Evolutionary conservation across 805 yeast genomes (phyloP), one percentile per base, ranked within the genome.

Genomic region (Zygosaccharomyces rouxii): DNA sequence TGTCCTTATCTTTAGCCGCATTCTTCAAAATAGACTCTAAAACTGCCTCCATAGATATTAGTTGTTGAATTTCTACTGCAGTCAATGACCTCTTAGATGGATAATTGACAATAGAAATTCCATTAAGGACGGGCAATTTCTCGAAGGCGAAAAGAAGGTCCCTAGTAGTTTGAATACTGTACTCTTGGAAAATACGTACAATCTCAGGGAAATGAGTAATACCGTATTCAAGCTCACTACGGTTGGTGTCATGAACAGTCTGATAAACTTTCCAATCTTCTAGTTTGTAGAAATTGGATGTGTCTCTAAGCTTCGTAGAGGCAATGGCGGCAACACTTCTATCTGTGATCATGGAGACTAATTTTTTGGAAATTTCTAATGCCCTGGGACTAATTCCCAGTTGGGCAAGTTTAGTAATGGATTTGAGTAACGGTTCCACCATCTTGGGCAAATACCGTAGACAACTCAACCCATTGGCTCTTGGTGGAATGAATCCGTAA

Each of bases 401-500:
- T 53, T 72, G 71, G 0, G 77, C 75, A 28, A 80, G 55, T 43
- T 72, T 75, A 38, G 71, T 71, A 37, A 74, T 65, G 23, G 71
- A 66, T 23, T 67, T 62, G 26, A 71, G 63, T 7, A 83, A 63
- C 2, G 72, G 69, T 2, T 69, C 70, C 22, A 77, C 70, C 13
- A 83, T 67, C 23, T 66, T 64, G 0, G 81, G 74, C 33, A 79
- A 61, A 55, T 77, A 81, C 53, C 76, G 72, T 30, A 81, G 62
- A 2, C 84, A 72, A 40, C 86, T 74, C 21, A 86, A 67, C 7
- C 84, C 77, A 58, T 84, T 86, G 1, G 89, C 72, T 46, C 72
- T 71, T 1, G 84, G 83, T 3, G 92, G 90, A 19, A 83, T 60
- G 56, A 81, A 82, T 1, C 83, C 83, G 60, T 71, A 78, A 30